Evolutionary conservation across 768 basidiomycete species (phyloP).

Genomic region (Cantharellus cinnabarinus): DNA sequence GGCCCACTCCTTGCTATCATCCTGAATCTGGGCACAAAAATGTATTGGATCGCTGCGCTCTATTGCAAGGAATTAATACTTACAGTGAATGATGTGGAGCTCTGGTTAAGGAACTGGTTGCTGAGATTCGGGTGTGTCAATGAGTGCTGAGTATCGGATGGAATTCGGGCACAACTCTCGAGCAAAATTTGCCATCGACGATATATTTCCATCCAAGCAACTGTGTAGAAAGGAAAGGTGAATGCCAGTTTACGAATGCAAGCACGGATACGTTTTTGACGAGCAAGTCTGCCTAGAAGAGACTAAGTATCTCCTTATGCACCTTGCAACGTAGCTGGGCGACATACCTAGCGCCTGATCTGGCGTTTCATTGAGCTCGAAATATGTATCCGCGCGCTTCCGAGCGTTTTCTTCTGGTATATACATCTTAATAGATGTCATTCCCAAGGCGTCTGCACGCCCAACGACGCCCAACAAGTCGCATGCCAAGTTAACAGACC

Average conservation of each 20-base stretch:
- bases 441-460: not conserved
- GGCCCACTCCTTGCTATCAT: constrained; percentile 40
- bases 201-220: constrained; percentile 70
- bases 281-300: constrained; percentile 42
- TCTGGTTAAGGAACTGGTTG: no score
- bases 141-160: not conserved
- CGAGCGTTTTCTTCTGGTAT: not conserved
- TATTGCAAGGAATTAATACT: no score
- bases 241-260: constrained; percentile 42
- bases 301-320: not conserved
- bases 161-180: constrained; percentile 18
- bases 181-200: constrained; percentile 50
- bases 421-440: constrained; percentile 4
- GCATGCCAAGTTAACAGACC: not conserved
- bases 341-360: not conserved
- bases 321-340: no score
- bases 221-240: constrained; percentile 45
- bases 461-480: not conserved
- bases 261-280: constrained; percentile 64
- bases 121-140: no score
- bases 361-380: not conserved
- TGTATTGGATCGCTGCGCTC: no score
- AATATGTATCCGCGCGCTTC: not conserved
- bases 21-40: not conserved
- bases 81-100: no score